These are phyloP conservation scores for Leccinum imitatum DNA, from an alignment of 768 basidiomycete genomes.

Conservation along the genomic window DNA sequence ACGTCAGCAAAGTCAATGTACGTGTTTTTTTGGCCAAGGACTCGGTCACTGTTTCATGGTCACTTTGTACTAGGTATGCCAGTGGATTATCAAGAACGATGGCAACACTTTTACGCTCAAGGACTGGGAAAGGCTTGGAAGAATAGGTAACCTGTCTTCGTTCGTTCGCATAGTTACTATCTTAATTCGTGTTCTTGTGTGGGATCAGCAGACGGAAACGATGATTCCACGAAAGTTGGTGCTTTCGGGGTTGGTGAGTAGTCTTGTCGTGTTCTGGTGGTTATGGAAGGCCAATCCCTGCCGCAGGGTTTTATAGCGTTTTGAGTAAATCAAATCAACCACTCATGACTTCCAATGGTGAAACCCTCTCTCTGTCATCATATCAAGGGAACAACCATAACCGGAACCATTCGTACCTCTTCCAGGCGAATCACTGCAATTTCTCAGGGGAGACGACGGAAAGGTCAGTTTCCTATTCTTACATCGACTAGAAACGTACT, in stretches of 20 bases:
- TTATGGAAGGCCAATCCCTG: not conserved
- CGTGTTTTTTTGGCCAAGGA: not conserved
- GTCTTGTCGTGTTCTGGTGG: not conserved
- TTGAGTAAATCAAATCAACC: constrained; percentile 19
- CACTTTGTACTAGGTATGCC: constrained; percentile 3
- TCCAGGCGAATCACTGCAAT: constrained; percentile 15
- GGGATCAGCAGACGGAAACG: constrained; percentile 14
- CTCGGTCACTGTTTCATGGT: not conserved
- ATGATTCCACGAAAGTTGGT: constrained; percentile 13
- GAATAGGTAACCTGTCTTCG: constrained; percentile 10
- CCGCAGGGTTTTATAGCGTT: constrained; percentile 18
- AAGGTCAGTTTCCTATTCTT: constrained; percentile 1
- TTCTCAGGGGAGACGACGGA: constrained; percentile 8
- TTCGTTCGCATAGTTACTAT: not conserved
- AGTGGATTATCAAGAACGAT: constrained; percentile 17
- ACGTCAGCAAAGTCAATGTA: not conserved
- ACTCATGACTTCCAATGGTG: constrained; percentile 14
- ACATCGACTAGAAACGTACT: not conserved
- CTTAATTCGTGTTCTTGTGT: not conserved
- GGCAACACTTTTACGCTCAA: not conserved
- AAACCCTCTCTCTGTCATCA: not conserved
- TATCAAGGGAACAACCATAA: not conserved
- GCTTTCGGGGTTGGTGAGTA: constrained; percentile 19
- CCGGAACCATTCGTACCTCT: not conserved
- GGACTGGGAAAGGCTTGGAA: constrained; percentile 18